Percentiles rank a stretch among this genome's conserved stretches.
Evolutionary conservation across 495 filamentous ascomycete genomes (phyloP).

Genomic region (Penicillium arizonense): DNA sequence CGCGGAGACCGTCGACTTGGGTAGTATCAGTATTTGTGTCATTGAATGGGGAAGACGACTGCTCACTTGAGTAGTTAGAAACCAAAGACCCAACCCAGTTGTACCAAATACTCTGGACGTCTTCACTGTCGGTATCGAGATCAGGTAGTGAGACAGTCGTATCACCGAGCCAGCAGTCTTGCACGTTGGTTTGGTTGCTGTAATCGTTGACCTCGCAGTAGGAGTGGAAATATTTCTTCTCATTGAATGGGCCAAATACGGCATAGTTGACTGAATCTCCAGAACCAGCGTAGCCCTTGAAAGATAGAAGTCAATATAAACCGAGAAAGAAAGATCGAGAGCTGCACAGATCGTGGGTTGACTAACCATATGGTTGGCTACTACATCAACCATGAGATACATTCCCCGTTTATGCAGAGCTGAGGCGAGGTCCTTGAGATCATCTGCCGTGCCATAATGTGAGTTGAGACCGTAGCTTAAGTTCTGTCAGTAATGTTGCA

Average conservation of each 20-base stretch:
- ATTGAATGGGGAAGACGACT: no score
- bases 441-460: constrained; percentile 64
- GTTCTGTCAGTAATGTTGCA: neutral
- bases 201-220: constrained; percentile 66
- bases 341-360: neutral
- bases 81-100: constrained; percentile 66
- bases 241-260: constrained; percentile 64
- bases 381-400: constrained; percentile 77
- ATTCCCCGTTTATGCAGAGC: constrained; percentile 63
- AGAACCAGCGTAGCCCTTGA: constrained; percentile 55
- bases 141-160: constrained; percentile 63
- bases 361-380: constrained; percentile 71
- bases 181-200: constrained; percentile 46
- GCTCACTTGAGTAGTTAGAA: constrained; percentile 59
- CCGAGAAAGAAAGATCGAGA: no score
- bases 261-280: constrained; percentile 57
- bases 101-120: constrained; percentile 58
- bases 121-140: constrained; percentile 59
- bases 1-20: constrained; percentile 69
- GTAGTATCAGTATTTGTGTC: neutral
- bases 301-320: neutral
- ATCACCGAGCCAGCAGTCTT: constrained; percentile 66
- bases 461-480: constrained; percentile 56
- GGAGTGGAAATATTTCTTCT: constrained; percentile 61
- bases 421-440: constrained; percentile 58